Evolutionary conservation across 192 early-diverging fungal genomes (phyloP), one percentile per base, ranked within the genome.

Genomic region (Haplosporangium gracile): DNA sequence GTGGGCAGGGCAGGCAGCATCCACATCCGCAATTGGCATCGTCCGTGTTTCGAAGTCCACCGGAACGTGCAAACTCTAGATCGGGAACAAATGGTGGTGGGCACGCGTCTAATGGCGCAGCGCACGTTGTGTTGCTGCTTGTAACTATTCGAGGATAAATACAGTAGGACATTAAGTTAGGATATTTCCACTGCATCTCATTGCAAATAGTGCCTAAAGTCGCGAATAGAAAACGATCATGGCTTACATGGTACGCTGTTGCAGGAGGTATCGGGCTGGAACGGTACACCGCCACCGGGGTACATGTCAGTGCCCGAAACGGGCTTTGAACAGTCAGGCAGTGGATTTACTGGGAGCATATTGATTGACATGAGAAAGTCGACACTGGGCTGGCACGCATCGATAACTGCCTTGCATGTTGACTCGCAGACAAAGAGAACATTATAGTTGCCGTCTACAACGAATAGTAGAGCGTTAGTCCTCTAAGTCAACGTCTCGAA

Each of bases 1-100:
- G 79, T 16, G 90, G 90, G 70, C 90, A 91, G 40, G 88, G 90
- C 32, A 89, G 73, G 70, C 88, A 89, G 57, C 90, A 91, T 65
- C 90, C 90, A 38, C 77, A 71, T 20, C 80, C 82, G n/a, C 79
- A 83, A 43, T 71, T 57, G 24, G 20, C n/a, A 70, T 75, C 84
- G 29, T 81, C 57, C 5, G 86, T 70, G 22, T 80, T 78, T 26
- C 53, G 76, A 22, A 75, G 80, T n/a, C 86, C 88, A 26, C 70
- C 53, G 4, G 80, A 70, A 5, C 45, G 6, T 24, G 69, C 40
- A 45, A 87, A 82, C 0, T 78, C 42, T 2, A 76, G 72, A 68
- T 90, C 89, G 15, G 38, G 69, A 15, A 89, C 40, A 39, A 90
- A 90, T 5, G 89, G 89, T 16, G 77, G 18, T 22, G 72, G 79